Base-by-base conservation (phyloP, 73 alveolate genomes). In the Paraurostyla sp. region DNA sequence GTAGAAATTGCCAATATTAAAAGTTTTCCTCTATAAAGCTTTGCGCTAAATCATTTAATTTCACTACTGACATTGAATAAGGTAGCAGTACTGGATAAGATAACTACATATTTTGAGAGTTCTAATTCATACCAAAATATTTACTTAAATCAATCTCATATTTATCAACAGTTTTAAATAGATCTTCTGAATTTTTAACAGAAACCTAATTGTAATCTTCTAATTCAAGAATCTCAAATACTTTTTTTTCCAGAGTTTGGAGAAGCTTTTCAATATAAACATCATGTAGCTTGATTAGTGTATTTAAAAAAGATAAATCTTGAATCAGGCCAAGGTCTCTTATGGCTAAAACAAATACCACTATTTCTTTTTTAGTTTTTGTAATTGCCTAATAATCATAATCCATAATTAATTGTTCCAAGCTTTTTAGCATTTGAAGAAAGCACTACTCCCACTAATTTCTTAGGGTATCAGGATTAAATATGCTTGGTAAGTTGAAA, bases 271-370 rank as follows among this genome's bases (percentile, higher is more conserved):
- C 83, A 22, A 56, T 49, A 35, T 35, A 81, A 18, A 58, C 59
- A n/a, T 81, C 91, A 38, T 81, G 91, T n/a, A 49, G 83, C 36
- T 81, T 81, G 25, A 81, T 41, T 36, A 81, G 27, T 22, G 46
- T 49, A 23, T 56, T 81, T 23, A 81, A 46, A 27, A 81, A 62
- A 2, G 83, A 11, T 56, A 38, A 20, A 22, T 58, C 78, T 38
- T 29, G 71, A 22, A 20, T 22, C 27, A 81, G 23, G 20, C 91
- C 91, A 33, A 81, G 18, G 29, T 81, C 78, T 62, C 78, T 81
- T 0, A 58, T 35, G 40, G 83, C 62, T 0, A 81, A 38, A 0
- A 59, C 6, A 29, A 60, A 56, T n/a, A 46, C 38, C 7, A 81
- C 83, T 22, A 81, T 33, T n/a, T 81, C 51, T 54, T 56, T 56